Base-by-base conservation (phyloP, 2,329 filamentous ascomycete genomes). In the Drechslerella dactyloides region DNA sequence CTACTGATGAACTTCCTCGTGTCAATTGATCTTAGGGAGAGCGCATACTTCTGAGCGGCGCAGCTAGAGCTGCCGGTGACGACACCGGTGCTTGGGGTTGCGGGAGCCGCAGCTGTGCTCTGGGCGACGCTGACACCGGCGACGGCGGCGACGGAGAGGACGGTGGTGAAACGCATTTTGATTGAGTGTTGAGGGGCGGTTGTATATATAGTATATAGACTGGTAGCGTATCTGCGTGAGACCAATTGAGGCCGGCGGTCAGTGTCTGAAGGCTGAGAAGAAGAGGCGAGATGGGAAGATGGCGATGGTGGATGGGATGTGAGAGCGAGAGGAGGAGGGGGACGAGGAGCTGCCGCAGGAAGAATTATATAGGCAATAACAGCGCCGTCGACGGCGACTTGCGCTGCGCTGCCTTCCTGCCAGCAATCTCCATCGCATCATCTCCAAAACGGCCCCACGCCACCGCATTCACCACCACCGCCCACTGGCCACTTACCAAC, bases 41-140 rank as follows among this genome's bases (percentile, higher is more conserved):
- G 27, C n/a, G 40, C 57, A n/a, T 56, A 64, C 66, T 50, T 55
- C 37, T 64, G 53, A 19, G 46, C 66, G 27, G 58, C 23, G 17
- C 65, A 69, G 19, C 65, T 59, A 7, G 21, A 1, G 24, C 68
- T 60, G 21, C 19, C n/a, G 4, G 44, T 60, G 60, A 19, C 48
- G 58, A 50, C 60, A 19, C 2, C 8, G 17, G 11, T 48, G 19
- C n/a, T 19, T 21, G 15, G n/a, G n/a, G 19, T 19, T 17, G 44
- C 4, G 17, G 19, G 11, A 11, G 44, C 44, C 3, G n/a, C n/a
- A 21, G 44, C n/a, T 21, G 21, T 19, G 61, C 44, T 66, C 55
- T 78, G 77, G 68, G 76, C 76, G 42, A 73, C 69, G 44, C 75
- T 75, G 40, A 77, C 51, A 59, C 76, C 73, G 56, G 75, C 75